These are phyloP conservation scores for Onygenales sp. DNA, from an alignment of 2,329 filamentous ascomycete genomes.

Conservation along the genomic window DNA sequence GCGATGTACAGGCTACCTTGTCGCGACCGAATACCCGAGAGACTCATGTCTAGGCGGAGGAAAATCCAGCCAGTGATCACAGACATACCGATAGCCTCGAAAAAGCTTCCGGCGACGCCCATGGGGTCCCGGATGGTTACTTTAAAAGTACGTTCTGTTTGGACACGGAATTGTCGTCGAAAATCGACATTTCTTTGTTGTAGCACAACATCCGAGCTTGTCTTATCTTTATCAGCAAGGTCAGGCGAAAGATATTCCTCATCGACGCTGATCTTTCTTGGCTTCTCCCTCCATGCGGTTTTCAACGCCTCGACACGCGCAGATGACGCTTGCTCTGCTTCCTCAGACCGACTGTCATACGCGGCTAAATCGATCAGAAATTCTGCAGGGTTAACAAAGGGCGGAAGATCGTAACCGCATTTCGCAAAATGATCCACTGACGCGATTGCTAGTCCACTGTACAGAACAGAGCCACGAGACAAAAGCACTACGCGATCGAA, in stretches of 20 bases:
- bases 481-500: constrained; percentile 65
- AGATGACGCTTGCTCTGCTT: constrained; percentile 52
- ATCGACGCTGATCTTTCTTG: constrained; percentile 1
- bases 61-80: constrained; percentile 67
- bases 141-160: constrained; percentile 60
- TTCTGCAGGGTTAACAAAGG: constrained; percentile 70
- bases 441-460: constrained; percentile 50
- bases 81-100: constrained; percentile 62
- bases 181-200: constrained; percentile 45
- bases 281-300: constrained; percentile 43
- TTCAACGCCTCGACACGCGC: constrained; percentile 54
- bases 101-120: constrained; percentile 60
- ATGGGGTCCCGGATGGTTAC: constrained; percentile 69
- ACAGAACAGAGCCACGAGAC: constrained; percentile 58
- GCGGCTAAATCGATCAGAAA: constrained; percentile 66
- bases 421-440: constrained; percentile 56
- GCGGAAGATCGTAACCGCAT: constrained; percentile 52
- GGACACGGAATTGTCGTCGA: constrained; percentile 52
- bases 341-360: constrained; percentile 60
- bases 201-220: constrained; percentile 2
- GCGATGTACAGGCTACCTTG: constrained; percentile 65
- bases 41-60: constrained; percentile 53
- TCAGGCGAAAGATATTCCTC: constrained; percentile 1
- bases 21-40: constrained; percentile 63
- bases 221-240: background rate